Base-by-base conservation (phyloP, 2,329 filamentous ascomycete genomes). In the Xylogone sp. region DNA sequence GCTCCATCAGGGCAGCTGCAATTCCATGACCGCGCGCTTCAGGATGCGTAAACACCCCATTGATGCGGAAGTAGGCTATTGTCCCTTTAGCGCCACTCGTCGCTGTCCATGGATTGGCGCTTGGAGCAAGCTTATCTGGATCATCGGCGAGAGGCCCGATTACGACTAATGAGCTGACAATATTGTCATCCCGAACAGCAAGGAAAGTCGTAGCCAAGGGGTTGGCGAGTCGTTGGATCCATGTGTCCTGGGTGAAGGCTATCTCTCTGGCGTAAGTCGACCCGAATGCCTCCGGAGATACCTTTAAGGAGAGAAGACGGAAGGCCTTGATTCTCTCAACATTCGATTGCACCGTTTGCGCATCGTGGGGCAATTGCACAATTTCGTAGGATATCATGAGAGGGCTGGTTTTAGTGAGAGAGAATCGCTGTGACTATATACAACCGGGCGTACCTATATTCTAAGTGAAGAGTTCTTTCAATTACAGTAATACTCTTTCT, bases 11-110 rank as follows among this genome's bases (percentile, higher is more conserved):
- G 2, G 58, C 58, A 50, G 63, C 64, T 9, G 65, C 70, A 24
- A 71, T 57, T 9, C 70, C 70, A 46, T 61, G 62, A 1, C 69
- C 64, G 13, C 70, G 68, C 49, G 63, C 64, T 45, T 67, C 60
- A 39, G 68, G 68, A n/a, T 60, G 52, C 8, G 68, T 72, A 52
- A 69, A 73, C 53, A 72, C 66, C 20, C 64, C 69, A 46, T 68
- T 65, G 42, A 73, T 60, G 34, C 68, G 62, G 51, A 61, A 71
- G 50, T 64, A 62, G 7, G 62, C 19, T 21, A 57, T 47, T 31
- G 27, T 31, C 27, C 27, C 27, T 13, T 31, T 13, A 31, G 47
- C 43, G 16, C 21, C 43, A 16, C 49, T 29, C 21, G 53, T 48
- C 13, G 50, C 29, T 3, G 42, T 29, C 60, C 59, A 61, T 19